Percentiles rank a stretch among this genome's conserved stretches.
These are phyloP conservation scores for Mycena citricolor DNA, from an alignment of 1,284 basidiomycete genomes.

Conservation along the genomic window DNA sequence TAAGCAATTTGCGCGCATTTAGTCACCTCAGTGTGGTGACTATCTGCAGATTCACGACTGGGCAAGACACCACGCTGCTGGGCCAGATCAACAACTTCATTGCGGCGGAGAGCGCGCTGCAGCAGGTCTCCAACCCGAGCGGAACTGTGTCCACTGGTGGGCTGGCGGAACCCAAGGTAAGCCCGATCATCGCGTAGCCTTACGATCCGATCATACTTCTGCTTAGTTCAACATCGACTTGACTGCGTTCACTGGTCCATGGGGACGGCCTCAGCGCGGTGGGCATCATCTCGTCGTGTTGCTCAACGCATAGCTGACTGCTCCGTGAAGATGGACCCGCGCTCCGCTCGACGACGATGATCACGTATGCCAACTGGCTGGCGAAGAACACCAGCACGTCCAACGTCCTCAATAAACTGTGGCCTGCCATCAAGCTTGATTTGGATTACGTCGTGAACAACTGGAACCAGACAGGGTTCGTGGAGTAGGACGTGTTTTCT, in stretches of 20 bases:
- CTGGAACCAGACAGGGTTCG: constrained; percentile 50
- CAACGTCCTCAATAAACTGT: constrained; percentile 50
- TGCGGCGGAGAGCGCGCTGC: constrained; percentile 39
- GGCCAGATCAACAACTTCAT: constrained; percentile 46
- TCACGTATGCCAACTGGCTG: constrained; percentile 64
- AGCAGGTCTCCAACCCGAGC: constrained; percentile 54
- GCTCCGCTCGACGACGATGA: constrained; percentile 59
- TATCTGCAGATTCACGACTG: constrained; percentile 35
- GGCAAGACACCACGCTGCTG: constrained; percentile 36
- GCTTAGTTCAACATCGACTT: constrained; percentile 46
- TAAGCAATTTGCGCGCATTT: constrained; percentile 27
- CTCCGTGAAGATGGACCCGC: constrained; percentile 59
- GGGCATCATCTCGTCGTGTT: constrained; percentile 8
- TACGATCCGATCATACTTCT: background rate
- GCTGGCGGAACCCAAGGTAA: constrained; percentile 56
- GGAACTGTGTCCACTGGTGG: constrained; percentile 53
- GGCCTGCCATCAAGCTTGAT: constrained; percentile 65
- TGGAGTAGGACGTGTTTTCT: constrained; percentile 4
- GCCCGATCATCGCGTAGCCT: background rate
- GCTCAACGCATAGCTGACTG: too few species aligned
- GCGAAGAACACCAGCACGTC: constrained; percentile 46
- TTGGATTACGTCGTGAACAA: constrained; percentile 55
- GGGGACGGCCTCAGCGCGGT: constrained; percentile 64
- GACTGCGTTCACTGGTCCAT: constrained; percentile 49
- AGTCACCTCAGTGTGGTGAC: background rate